A percentile compares a stretch with the other conserved stretches of the same genome.
Evolutionary conservation across 2,329 filamentous ascomycete genomes (phyloP).

Genomic region (Arthrinium phaeospermum): DNA sequence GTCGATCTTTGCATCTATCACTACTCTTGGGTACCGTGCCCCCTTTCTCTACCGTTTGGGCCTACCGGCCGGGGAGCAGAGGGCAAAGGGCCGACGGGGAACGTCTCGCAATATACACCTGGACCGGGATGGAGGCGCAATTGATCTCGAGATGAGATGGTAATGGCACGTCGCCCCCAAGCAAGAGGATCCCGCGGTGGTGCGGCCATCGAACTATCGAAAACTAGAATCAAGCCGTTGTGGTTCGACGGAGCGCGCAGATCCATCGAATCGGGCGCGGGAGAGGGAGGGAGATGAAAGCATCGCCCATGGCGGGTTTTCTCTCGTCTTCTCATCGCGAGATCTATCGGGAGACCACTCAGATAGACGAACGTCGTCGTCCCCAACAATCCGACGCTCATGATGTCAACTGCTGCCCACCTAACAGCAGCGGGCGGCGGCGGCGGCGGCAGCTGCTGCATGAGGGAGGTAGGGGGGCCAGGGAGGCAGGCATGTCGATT

Average conservation of each 20-base stretch:
- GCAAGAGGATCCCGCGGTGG: neutral
- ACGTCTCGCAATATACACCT: neutral
- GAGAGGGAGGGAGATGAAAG: neutral
- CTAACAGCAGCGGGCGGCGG: neutral
- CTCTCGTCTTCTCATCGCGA: too few relatives aligned
- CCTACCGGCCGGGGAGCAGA: neutral
- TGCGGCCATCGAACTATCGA: conserved; percentile 11
- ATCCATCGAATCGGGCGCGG: neutral
- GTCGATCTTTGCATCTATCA: neutral
- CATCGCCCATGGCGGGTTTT: neutral
- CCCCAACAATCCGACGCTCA: too few relatives aligned
- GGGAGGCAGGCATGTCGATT: too few relatives aligned
- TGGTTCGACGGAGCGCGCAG: conserved; percentile 5
- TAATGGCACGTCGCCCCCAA: neutral
- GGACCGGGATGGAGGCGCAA: neutral
- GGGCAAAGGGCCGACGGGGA: neutral
- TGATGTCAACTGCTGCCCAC: neutral
- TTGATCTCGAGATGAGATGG: neutral
- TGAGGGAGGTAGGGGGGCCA: neutral
- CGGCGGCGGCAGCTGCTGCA: neutral
- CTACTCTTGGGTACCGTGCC: neutral
- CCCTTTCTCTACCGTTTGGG: neutral
- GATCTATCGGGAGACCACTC: too few relatives aligned
- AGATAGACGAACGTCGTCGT: neutral
- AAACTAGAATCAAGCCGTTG: neutral